These are phyloP conservation scores for Amylocystis lapponica DNA, from an alignment of 768 basidiomycete species.

Conservation along the genomic window DNA sequence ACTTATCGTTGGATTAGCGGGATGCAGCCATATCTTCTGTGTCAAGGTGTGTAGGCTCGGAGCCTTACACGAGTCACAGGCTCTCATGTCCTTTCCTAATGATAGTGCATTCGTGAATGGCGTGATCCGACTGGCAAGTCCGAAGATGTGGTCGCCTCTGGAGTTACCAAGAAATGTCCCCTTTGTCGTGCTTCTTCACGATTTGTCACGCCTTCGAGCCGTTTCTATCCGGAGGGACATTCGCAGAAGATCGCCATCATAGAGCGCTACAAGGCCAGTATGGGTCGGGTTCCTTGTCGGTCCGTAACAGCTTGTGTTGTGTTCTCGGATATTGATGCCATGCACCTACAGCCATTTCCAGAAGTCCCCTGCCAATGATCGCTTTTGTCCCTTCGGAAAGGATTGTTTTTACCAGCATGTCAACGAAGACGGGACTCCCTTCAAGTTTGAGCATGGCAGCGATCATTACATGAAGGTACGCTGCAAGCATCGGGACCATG, in stretches of 20 bases:
- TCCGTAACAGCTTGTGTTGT: constrained; percentile 25
- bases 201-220: constrained; percentile 71
- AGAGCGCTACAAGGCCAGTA: constrained; percentile 64
- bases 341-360: constrained; percentile 50
- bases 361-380: constrained; percentile 39
- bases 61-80: neutral
- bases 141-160: constrained; percentile 45
- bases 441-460: constrained; percentile 47
- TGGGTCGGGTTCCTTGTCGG: constrained; percentile 67
- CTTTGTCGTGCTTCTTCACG: constrained; percentile 64
- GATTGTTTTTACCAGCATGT: constrained; percentile 80
- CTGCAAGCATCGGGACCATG: neutral
- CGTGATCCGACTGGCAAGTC: constrained; percentile 53
- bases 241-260: constrained; percentile 46
- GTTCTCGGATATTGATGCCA: neutral
- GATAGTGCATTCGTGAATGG: constrained; percentile 82
- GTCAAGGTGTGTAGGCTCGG: constrained; percentile 56
- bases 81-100: neutral
- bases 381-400: constrained; percentile 70
- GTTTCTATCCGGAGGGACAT: constrained; percentile 51
- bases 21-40: constrained; percentile 78
- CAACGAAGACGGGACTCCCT: constrained; percentile 59
- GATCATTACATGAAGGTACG: constrained; percentile 4
- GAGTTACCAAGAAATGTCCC: constrained; percentile 71
- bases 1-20: constrained; percentile 33